phyloP scores from a whole-genome alignment of 2,329 filamentous ascomycete genomes.

The Orbilia oligospora region DNA sequence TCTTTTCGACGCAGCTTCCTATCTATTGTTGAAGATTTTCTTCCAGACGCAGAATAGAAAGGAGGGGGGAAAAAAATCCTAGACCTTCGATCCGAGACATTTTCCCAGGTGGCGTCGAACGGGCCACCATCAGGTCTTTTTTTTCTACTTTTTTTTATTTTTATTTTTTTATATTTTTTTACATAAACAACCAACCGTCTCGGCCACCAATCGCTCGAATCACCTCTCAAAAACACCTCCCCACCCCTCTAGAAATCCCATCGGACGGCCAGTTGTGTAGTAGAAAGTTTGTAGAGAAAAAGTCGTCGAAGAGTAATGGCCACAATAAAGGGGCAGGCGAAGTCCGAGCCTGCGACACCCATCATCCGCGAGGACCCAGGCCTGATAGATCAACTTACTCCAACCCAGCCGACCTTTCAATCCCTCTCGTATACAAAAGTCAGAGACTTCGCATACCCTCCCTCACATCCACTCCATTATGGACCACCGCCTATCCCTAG shows the following conservation, averaged over 20 bases:
- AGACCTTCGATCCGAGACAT: background rate
- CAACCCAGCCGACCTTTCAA: slow-evolving; percentile 56
- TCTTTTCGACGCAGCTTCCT: slow-evolving; percentile 16
- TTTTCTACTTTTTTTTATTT: background rate
- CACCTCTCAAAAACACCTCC: background rate
- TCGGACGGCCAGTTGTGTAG: background rate
- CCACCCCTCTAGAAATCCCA: background rate
- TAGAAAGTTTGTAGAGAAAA: background rate
- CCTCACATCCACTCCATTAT: slow-evolving; percentile 89
- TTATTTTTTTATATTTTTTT: background rate
- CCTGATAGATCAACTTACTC: slow-evolving; percentile 47
- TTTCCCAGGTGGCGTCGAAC: slow-evolving; percentile 7
- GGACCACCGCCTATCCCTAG: slow-evolving; percentile 81
- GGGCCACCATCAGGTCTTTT: slow-evolving; percentile 2
- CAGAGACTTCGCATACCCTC: slow-evolving; percentile 93
- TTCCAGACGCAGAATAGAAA: background rate
- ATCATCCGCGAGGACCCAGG: slow-evolving; percentile 55
- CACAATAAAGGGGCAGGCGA: slow-evolving; percentile 60
- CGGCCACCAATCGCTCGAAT: background rate
- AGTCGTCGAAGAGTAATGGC: slow-evolving; percentile 54
- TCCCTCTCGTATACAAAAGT: slow-evolving; percentile 90
- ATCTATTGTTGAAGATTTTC: slow-evolving; percentile 2
- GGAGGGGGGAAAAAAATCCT: background rate
- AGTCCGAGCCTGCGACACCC: slow-evolving; percentile 60
- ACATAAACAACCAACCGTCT: background rate